Base-by-base conservation (phyloP, 2,329 filamentous ascomycete species). In the Botrytis sinoallii region DNA sequence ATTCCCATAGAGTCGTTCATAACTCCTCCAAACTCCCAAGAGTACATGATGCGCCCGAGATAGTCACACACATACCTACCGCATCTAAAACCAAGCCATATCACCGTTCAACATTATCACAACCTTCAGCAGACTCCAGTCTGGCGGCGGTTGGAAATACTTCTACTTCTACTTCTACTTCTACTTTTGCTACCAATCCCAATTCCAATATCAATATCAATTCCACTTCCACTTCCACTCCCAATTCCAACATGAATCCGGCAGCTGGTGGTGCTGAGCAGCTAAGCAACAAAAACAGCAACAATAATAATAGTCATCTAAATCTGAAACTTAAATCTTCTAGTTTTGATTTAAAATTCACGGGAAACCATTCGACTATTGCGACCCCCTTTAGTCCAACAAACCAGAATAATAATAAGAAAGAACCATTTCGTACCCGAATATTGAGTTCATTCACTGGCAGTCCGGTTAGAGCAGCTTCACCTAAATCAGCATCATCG, bases 1-100 rank as follows among this genome's bases (percentile, higher is more conserved):
- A 75, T 70, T 48, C 42, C 18, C 74, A 75, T 46, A 61, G 74
- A 52, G 64, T 74, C 52, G 70, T 72, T 57, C 71, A 75, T 61
- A 74, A 74, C 48, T 57, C 69, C 20, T 74, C 71, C 1, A 76
- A 75, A 38, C 65, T 76, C 22, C 75, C 75, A 25, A 70, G 74
- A 59, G 72, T 74, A 44, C 73, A 74, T 61, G 60, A 71, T 60
- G 64, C 73, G 44, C 71, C 73, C 57, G 68, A 72, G 20, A 60
- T 72, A 72, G 18, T 46, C 68, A 60, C 71, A 60, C 71, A 72
- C 52, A 48, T 63, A 20, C 68, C 48, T 46, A 20, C 70, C 38
- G 55, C 44, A 29, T 55, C 60, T 9, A 38, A 22, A 38, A 5
- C 25, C 16, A 44, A n/a, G 32, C 35, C 48, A 57, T 32, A 68